Evolutionary conservation across 2,329 filamentous ascomycete species (phyloP).

Genomic region (Corniculantispora saksenae): DNA sequence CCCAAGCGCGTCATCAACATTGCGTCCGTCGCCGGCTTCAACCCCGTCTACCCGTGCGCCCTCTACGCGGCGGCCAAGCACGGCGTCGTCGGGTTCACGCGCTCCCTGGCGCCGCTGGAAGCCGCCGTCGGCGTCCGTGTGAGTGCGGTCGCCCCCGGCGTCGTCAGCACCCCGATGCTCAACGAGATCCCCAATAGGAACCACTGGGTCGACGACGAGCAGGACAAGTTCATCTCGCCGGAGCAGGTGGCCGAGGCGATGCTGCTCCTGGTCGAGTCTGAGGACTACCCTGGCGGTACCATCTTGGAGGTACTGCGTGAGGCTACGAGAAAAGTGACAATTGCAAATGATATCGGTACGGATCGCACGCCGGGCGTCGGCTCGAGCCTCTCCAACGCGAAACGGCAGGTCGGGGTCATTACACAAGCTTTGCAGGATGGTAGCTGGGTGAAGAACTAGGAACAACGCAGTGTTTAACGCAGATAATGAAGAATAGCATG

Average conservation of each 20-base stretch:
- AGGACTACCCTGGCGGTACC: slow-evolving; percentile 38
- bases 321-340: slow-evolving; percentile 33
- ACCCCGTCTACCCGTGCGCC: slow-evolving; percentile 35
- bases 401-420: not conserved
- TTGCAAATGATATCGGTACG: slow-evolving; percentile 43
- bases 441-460: not conserved
- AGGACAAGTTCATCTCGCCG: slow-evolving; percentile 44
- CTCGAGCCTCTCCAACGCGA: slow-evolving; percentile 30
- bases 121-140: slow-evolving; percentile 37
- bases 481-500: not conserved
- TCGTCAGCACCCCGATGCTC: slow-evolving; percentile 49
- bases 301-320: slow-evolving; percentile 42
- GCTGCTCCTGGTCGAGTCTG: slow-evolving; percentile 39
- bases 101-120: slow-evolving; percentile 41
- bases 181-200: slow-evolving; percentile 47
- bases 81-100: slow-evolving; percentile 42
- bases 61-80: slow-evolving; percentile 43
- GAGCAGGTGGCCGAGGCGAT: slow-evolving; percentile 46
- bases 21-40: slow-evolving; percentile 38
- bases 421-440: not conserved
- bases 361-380: slow-evolving; percentile 29
- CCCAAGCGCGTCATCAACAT: slow-evolving; percentile 42
- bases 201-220: slow-evolving; percentile 33
- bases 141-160: slow-evolving; percentile 45
- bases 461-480: not conserved